Percentiles rank a stretch among this genome's conserved stretches.
These are phyloP conservation scores for Aspergillus sp. DNA, from an alignment of 2,329 filamentous ascomycete species.

Conservation along the genomic window DNA sequence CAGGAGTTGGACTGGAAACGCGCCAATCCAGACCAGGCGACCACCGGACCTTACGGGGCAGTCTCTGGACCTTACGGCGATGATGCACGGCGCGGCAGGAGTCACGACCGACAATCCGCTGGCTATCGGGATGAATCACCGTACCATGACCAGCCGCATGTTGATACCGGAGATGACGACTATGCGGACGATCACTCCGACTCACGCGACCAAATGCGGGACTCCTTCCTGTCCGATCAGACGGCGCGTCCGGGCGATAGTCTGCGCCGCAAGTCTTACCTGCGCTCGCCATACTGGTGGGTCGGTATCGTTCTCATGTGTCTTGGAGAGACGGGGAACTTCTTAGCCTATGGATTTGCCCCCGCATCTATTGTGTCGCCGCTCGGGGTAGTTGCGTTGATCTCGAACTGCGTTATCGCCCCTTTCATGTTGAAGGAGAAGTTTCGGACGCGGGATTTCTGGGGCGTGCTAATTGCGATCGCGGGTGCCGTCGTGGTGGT, in stretches of 20 bases:
- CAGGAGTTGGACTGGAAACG: conserved; percentile 55
- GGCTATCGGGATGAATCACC: conserved; percentile 20
- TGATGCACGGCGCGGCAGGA: conserved; percentile 10
- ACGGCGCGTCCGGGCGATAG: conserved; percentile 39
- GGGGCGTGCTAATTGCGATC: conserved; percentile 84
- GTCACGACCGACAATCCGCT: conserved; percentile 6
- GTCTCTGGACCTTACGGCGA: conserved; percentile 20
- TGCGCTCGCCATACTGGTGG: conserved; percentile 96
- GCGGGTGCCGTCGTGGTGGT: conserved; percentile 89
- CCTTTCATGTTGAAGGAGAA: conserved; percentile 89
- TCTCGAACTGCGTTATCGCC: conserved; percentile 96
- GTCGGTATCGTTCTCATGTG: conserved; percentile 88
- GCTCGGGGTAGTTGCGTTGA: conserved; percentile 89
- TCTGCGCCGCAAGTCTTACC: conserved; percentile 65
- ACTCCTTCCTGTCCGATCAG: conserved; percentile 39
- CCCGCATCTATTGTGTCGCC: conserved; percentile 97
- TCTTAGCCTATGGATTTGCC: conserved; percentile 94
- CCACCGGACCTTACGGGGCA: conserved; percentile 44
- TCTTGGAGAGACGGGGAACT: conserved; percentile 91
- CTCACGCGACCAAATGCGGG: conserved; percentile 30
- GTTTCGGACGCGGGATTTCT: conserved; percentile 79
- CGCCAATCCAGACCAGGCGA: conserved; percentile 19
- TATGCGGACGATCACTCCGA: conserved; percentile 39
- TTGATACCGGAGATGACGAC: conserved; percentile 14
- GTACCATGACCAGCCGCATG: conserved; percentile 31